Base-by-base conservation (phyloP, 2,329 filamentous ascomycete species). In the Shiraia sp. region DNA sequence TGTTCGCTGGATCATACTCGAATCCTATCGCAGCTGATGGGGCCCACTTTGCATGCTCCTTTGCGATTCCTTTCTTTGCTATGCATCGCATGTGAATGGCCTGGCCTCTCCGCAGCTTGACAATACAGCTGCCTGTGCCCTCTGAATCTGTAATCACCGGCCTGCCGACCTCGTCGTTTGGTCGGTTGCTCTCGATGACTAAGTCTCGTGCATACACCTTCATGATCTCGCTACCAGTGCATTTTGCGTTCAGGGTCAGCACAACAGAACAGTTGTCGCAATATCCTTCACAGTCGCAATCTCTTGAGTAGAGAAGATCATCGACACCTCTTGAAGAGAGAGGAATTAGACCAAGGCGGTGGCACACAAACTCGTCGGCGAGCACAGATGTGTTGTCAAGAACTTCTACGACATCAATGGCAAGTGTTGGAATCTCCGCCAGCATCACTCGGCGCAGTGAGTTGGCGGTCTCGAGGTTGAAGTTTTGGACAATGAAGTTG, bases 41-140 rank as follows among this genome's bases (percentile, higher is more conserved):
- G 61, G 90, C 88, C 93, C 93, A 99, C 72, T 99, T 99, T 8
- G 93, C 89, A 72, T 99, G 93, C 70, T 99, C 93, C 77, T 99
- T 99, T 26, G 92, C 91, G 53, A 97, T 97, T 1, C 93, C 93
- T 79, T 97, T 97, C 79, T 96, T 96, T 36, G 92, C 93, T 53
- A 96, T 87, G 66, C 92, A 97, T 48, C 82, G 88, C 64, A 99
- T 82, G 68, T 90, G 86, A 47, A 99, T 75, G 71, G 96, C 90
- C 73, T 99, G 93, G 2, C 87, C 90, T 63, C 86, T 87, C 44
- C 92, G 81, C 65, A 99, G 75, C 77, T 97, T 97, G 62, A 87
- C 88, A 53, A 99, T 92, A 56, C 97, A 78, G 31, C 87, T 82
- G 1, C 93, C 93, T 42, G 87, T 82, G 9, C 85, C 85, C 36